phyloP scores from a whole-genome alignment of 2,329 filamentous ascomycete genomes.

The Cucurbitaria berberidis region DNA sequence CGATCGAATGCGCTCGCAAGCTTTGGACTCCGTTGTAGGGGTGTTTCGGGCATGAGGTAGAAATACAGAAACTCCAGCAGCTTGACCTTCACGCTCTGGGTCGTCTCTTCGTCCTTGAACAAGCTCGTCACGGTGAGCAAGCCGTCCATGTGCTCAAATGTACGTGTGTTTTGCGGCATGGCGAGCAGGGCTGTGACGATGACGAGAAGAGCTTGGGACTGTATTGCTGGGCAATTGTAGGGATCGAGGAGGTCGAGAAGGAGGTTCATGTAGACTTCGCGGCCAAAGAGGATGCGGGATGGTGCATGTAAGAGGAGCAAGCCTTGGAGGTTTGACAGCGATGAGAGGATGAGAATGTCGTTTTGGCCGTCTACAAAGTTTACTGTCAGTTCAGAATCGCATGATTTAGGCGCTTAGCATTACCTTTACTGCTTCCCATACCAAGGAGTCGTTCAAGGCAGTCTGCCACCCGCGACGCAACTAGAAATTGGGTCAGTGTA shows the following conservation, averaged over 20 bases:
- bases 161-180: conserved; percentile 83
- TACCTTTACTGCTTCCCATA: conserved; percentile 65
- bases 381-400: not conserved
- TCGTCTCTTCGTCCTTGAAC: conserved; percentile 87
- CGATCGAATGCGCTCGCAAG: conserved; percentile 41
- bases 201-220: conserved; percentile 86
- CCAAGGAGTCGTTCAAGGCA: conserved; percentile 87
- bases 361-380: conserved; percentile 70
- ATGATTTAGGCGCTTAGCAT: not conserved
- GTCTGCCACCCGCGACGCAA: conserved; percentile 81
- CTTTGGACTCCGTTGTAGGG: conserved; percentile 45
- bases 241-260: conserved; percentile 94
- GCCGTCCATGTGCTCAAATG: conserved; percentile 90
- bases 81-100: conserved; percentile 89
- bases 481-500: conserved; percentile 47
- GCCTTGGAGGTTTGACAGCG: conserved; percentile 88
- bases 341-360: conserved; percentile 85
- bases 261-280: conserved; percentile 95
- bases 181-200: conserved; percentile 89
- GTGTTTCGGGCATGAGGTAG: conserved; percentile 93
- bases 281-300: conserved; percentile 82
- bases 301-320: conserved; percentile 87
- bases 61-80: conserved; percentile 98
- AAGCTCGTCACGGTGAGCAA: conserved; percentile 89
- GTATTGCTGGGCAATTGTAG: conserved; percentile 86